Percentiles rank a stretch among this genome's conserved stretches.
phyloP scores from a whole-genome alignment of 768 basidiomycete species.

The Rhodocollybia butyracea region DNA sequence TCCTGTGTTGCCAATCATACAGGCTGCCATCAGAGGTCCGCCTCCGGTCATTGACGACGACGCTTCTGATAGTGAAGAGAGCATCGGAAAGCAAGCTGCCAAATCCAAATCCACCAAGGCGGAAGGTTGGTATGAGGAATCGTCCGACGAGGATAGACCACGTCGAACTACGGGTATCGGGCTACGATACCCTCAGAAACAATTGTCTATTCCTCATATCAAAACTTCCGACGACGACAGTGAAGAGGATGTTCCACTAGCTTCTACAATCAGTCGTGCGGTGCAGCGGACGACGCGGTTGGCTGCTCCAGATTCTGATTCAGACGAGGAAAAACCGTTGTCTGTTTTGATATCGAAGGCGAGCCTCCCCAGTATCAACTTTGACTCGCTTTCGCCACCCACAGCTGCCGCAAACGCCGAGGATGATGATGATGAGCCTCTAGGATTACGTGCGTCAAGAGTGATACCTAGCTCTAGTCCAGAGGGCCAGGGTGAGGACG shows the following conservation, averaged over 20 bases:
- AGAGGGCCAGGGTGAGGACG: constrained; percentile 49
- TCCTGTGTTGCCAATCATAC: constrained; percentile 44
- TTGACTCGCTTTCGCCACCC: constrained; percentile 28
- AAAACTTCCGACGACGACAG: constrained; percentile 46
- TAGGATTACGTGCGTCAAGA: constrained; percentile 65
- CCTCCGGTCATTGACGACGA: constrained; percentile 46
- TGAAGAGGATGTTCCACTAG: constrained; percentile 80
- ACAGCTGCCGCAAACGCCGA: constrained; percentile 33
- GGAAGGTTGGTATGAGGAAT: constrained; percentile 47
- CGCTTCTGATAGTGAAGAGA: constrained; percentile 54
- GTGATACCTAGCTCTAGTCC: constrained; percentile 24
- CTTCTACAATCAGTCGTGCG: constrained; percentile 57
- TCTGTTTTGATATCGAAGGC: constrained; percentile 52
- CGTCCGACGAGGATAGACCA: constrained; percentile 57
- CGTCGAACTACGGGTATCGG: constrained; percentile 59
- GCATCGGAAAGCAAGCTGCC: constrained; percentile 22
- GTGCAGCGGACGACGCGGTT: constrained; percentile 37
- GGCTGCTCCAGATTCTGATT: constrained; percentile 36
- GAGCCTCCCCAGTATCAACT: constrained; percentile 40
- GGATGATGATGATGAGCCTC: constrained; percentile 69
- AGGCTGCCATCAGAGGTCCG: constrained; percentile 33
- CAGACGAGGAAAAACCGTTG: constrained; percentile 74
- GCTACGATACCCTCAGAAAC: constrained; percentile 42
- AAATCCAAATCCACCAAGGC: constrained; percentile 14
- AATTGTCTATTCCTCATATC: constrained; percentile 13